Conservation (phyloP, 176 grass and related monocot species). For the barley (Hordeum vulgare) region DNA sequence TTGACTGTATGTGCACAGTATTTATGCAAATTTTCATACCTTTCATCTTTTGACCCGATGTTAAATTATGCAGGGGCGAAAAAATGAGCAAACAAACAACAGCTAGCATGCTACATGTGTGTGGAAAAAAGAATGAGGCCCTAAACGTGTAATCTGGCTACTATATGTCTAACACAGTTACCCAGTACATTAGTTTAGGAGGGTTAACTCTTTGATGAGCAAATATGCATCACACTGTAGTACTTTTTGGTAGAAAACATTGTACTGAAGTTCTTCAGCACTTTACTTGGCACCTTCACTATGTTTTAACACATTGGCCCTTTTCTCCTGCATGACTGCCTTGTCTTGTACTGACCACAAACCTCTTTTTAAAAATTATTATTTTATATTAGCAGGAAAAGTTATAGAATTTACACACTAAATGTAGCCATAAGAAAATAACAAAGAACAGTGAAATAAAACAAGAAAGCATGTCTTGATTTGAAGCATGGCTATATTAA, state of each 20-base stretch:
- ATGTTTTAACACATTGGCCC: not conserved
- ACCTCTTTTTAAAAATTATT: not conserved
- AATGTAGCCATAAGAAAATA: not conserved
- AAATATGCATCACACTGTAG: not conserved
- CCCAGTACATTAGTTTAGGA: not conserved
- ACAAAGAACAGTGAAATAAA: not conserved
- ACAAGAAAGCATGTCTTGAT: not conserved
- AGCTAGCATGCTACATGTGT: not conserved
- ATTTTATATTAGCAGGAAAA: not conserved
- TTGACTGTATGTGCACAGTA: not conserved
- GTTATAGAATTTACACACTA: not conserved
- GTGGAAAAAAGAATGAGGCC: not conserved
- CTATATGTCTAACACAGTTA: not conserved
- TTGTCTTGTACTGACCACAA: not conserved
- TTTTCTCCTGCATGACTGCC: not conserved
- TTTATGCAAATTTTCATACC: not conserved
- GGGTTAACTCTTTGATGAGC: not conserved
- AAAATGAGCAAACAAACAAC: conserved; percentile 3
- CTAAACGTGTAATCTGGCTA: not conserved
- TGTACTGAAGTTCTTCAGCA: not conserved
- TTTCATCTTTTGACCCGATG: conserved; percentile 1
- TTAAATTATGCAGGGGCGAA: not conserved
- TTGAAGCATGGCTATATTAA: not conserved
- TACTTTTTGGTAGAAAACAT: not conserved
- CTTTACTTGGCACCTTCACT: not conserved